A percentile compares a stretch with the other conserved stretches of the same genome.
Conservation (phyloP, 202 grass and related monocot genomes). For the Musa balbisiana region DNA sequence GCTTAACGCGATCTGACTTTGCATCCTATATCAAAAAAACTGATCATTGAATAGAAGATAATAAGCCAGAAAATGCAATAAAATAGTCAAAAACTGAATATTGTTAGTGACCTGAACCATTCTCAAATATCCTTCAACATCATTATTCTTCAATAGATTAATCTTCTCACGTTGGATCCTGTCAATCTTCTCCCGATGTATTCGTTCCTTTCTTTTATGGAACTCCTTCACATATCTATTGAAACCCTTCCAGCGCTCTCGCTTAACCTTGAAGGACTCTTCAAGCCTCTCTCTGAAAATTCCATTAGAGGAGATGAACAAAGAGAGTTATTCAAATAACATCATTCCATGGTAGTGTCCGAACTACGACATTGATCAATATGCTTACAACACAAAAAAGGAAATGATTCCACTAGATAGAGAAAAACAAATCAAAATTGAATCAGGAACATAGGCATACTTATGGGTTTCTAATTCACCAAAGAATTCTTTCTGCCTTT, state of each 20-base stretch:
- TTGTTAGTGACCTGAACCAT: conserved; percentile 73
- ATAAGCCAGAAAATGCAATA: neutral
- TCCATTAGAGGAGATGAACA: neutral
- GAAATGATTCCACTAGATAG: neutral
- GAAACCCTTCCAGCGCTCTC: conserved; percentile 81
- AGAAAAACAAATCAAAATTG: neutral
- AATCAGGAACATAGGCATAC: conserved; percentile 19
- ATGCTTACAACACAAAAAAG: neutral
- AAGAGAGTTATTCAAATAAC: conserved; percentile 13
- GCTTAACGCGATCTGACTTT: conserved; percentile 96
- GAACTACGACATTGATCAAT: neutral
- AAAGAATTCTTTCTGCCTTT: conserved; percentile 99
- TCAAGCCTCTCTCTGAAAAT: conserved; percentile 80
- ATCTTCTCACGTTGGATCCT: conserved; percentile 98
- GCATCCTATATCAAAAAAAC: conserved; percentile 60
- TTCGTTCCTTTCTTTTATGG: conserved; percentile 94
- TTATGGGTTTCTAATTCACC: conserved; percentile 87
- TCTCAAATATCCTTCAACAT: conserved; percentile 97
- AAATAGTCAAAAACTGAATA: conserved; percentile 12
- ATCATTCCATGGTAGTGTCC: neutral
- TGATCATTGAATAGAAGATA: conserved; percentile 9
- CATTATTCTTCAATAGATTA: conserved; percentile 98
- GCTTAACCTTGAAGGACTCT: conserved; percentile 88
- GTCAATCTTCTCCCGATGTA: conserved; percentile 89
- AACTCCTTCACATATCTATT: conserved; percentile 90